phyloP scores from a whole-genome alignment of 225 moss, liverwort and hornwort species.

The Straminergon stramineum region DNA sequence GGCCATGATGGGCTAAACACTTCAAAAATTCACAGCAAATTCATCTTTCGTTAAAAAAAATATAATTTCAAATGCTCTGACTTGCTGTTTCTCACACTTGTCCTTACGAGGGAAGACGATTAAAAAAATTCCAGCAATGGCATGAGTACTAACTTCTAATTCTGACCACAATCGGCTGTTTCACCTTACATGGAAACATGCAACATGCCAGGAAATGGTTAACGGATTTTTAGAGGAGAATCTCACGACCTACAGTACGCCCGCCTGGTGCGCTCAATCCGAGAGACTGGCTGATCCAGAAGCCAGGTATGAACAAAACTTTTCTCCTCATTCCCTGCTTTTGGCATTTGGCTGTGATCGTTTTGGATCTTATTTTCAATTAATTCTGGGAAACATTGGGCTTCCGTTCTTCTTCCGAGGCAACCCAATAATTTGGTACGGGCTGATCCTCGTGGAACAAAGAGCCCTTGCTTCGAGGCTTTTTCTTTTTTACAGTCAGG shows the following conservation, averaged over 20 bases:
- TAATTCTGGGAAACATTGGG: neutral
- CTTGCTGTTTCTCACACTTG: too few species aligned
- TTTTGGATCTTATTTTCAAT: too few species aligned
- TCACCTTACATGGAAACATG: too few species aligned
- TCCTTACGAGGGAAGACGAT: too few species aligned
- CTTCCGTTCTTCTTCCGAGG: neutral
- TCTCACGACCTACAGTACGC: neutral
- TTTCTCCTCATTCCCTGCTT: neutral
- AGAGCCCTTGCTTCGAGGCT: neutral
- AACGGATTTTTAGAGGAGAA: neutral
- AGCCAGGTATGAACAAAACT: neutral
- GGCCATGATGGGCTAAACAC: too few species aligned
- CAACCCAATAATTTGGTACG: neutral
- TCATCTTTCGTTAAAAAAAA: too few species aligned
- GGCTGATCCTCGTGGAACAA: neutral
- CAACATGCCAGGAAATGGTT: neutral
- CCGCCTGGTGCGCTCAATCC: neutral
- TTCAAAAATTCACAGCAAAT: too few species aligned
- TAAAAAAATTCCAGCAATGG: too few species aligned
- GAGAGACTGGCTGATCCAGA: neutral
- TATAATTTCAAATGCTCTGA: too few species aligned
- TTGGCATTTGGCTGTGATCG: neutral
- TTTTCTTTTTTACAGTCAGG: neutral
- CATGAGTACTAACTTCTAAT: too few species aligned
- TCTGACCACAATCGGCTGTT: too few species aligned